Percentiles rank a stretch among this genome's conserved stretches.
phyloP scores from a whole-genome alignment of 148 eudicot genomes.

The Gaultheria prostrata region DNA sequence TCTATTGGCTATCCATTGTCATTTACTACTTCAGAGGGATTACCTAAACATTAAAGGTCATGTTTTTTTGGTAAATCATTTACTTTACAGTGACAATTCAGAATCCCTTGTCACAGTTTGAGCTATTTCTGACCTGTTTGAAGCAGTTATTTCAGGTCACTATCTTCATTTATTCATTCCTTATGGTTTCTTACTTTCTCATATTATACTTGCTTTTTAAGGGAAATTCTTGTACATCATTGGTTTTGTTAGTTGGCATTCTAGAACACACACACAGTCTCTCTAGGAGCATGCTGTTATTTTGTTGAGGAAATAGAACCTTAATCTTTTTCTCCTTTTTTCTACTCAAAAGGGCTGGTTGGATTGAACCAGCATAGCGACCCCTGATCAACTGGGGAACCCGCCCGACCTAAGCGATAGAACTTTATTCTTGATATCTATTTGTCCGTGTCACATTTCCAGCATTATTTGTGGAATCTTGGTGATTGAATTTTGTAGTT shows the following conservation, averaged over 20 bases:
- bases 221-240: background rate
- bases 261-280: background rate
- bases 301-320: background rate
- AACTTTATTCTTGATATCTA: background rate
- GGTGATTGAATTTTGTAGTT: constrained; percentile 1
- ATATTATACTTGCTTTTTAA: background rate
- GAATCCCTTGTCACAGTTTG: background rate
- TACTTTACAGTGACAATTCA: background rate
- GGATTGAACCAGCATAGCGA: too few relatives aligned
- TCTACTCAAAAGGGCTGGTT: too few relatives aligned
- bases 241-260: background rate
- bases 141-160: background rate
- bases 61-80: background rate
- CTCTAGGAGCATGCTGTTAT: background rate
- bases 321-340: background rate
- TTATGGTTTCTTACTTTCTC: background rate
- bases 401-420: too few relatives aligned
- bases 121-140: background rate
- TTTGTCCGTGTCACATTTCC: background rate
- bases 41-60: background rate
- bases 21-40: background rate
- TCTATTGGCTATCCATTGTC: background rate
- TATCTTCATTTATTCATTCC: background rate
- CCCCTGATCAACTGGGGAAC: too few relatives aligned
- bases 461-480: background rate